phyloP scores from a whole-genome alignment of 495 filamentous ascomycete genomes.

The Sphaerosporella brunnea region DNA sequence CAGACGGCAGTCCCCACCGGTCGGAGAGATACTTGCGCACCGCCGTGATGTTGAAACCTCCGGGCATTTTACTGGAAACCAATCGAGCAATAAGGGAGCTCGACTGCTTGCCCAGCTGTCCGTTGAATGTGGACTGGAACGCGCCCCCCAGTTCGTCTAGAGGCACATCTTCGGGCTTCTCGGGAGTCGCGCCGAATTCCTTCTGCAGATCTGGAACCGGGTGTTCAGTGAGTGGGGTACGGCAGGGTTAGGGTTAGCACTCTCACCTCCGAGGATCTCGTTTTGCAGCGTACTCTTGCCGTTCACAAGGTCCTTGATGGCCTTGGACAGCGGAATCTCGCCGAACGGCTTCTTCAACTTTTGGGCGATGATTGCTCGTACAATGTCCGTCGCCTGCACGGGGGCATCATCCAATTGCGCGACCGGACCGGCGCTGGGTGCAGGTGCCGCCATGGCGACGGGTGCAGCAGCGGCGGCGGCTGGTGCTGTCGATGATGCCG shows the following conservation, averaged over 20 bases:
- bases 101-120: slow-evolving; percentile 91
- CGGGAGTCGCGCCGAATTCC: slow-evolving; percentile 93
- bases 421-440: slow-evolving; percentile 70
- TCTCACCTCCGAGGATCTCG: slow-evolving; percentile 20
- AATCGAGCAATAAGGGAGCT: slow-evolving; percentile 81
- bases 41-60: slow-evolving; percentile 93
- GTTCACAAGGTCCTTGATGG: slow-evolving; percentile 96
- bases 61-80: slow-evolving; percentile 98
- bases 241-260: slow-evolving; percentile 1
- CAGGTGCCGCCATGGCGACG: slow-evolving; percentile 37
- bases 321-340: slow-evolving; percentile 87
- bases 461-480: slow-evolving; percentile 37
- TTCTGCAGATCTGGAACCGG: slow-evolving; percentile 92
- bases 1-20: slow-evolving; percentile 72
- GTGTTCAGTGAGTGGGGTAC: slow-evolving; percentile 26
- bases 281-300: slow-evolving; percentile 41
- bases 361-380: slow-evolving; percentile 85
- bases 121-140: slow-evolving; percentile 96
- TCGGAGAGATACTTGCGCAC: slow-evolving; percentile 90
- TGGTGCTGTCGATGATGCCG: slow-evolving; percentile 31
- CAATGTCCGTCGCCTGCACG: slow-evolving; percentile 71
- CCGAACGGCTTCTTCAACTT: slow-evolving; percentile 87
- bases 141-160: slow-evolving; percentile 86
- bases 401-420: slow-evolving; percentile 71
- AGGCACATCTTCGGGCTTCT: slow-evolving; percentile 95